phyloP scores from a whole-genome alignment of 2,329 filamentous ascomycete genomes.

The Cercospora sojina region DNA sequence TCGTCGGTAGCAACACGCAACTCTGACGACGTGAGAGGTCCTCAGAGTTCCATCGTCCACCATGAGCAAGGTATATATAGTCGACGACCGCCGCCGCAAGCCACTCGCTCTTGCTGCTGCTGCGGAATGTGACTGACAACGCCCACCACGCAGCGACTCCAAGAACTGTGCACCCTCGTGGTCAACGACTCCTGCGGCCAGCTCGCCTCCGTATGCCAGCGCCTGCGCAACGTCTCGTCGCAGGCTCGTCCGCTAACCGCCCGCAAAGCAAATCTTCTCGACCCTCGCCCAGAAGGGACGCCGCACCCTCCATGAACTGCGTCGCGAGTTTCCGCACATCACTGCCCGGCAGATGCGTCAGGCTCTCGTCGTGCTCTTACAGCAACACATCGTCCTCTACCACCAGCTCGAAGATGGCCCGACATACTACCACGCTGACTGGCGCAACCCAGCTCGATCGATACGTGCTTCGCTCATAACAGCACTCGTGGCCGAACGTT shows the following conservation, averaged over 20 bases:
- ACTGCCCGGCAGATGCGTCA: constrained; percentile 73
- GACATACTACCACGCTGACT: constrained; percentile 82
- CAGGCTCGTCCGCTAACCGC: constrained; percentile 13
- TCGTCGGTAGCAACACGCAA: constrained; percentile 33
- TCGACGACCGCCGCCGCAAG: constrained; percentile 3
- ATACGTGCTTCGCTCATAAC: constrained; percentile 79
- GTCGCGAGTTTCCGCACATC: constrained; percentile 66
- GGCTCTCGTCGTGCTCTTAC: constrained; percentile 79
- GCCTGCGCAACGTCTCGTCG: not conserved
- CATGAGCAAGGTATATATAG: constrained; percentile 19
- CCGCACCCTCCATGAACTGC: constrained; percentile 67
- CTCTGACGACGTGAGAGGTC: constrained; percentile 41
- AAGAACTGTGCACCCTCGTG: constrained; percentile 86
- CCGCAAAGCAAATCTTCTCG: constrained; percentile 73
- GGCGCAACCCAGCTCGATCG: constrained; percentile 75
- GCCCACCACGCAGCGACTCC: constrained; percentile 61
- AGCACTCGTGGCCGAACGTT: constrained; percentile 68
- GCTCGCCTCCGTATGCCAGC: constrained; percentile 74
- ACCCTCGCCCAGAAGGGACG: constrained; percentile 77
- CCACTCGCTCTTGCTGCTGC: not conserved
- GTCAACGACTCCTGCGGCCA: constrained; percentile 89
- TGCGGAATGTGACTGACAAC: constrained; percentile 24
- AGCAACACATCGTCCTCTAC: constrained; percentile 63
- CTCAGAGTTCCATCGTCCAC: constrained; percentile 31
- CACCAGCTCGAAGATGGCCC: constrained; percentile 55